A percentile compares a stretch with the other conserved stretches of the same genome.
Evolutionary conservation across 2,329 filamentous ascomycete species (phyloP).

Genomic region (Penicillium concentricum): DNA sequence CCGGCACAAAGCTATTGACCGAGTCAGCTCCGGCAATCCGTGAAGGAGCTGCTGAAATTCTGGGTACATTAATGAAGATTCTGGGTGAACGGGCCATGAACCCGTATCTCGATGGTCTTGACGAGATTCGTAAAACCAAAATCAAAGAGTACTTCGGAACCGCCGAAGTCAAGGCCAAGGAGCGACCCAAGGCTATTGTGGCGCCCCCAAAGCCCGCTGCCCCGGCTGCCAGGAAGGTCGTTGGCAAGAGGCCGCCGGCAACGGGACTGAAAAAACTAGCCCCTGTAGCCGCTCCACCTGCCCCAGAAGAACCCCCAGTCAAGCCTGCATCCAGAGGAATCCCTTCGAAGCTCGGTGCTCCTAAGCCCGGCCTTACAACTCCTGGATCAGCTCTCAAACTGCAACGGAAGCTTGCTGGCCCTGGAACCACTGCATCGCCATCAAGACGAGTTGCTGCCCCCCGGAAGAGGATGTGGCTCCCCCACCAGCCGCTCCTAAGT

Average conservation of each 20-base stretch:
- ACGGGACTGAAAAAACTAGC: conserved; percentile 51
- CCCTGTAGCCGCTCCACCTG: conserved; percentile 35
- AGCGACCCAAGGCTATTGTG: conserved; percentile 77
- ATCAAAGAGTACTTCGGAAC: conserved; percentile 88
- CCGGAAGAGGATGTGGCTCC: conserved; percentile 46
- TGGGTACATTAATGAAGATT: conserved; percentile 98
- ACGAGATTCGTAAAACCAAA: conserved; percentile 93
- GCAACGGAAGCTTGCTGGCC: conserved; percentile 44
- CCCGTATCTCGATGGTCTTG: conserved; percentile 82
- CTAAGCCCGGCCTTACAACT: conserved; percentile 42
- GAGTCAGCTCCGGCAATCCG: conserved; percentile 84
- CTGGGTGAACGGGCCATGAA: conserved; percentile 96
- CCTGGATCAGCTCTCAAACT: conserved; percentile 45
- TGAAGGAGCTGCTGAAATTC: conserved; percentile 83
- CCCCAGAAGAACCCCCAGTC: conserved; percentile 38
- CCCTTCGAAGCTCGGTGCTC: conserved; percentile 48
- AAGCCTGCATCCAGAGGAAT: conserved; percentile 42
- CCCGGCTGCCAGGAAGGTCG: conserved; percentile 57
- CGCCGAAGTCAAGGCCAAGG: conserved; percentile 83
- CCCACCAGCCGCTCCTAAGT: conserved; percentile 49
- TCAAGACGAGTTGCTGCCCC: conserved; percentile 46
- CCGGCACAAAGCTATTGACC: conserved; percentile 81
- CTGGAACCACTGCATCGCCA: conserved; percentile 42
- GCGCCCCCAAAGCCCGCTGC: conserved; percentile 59
- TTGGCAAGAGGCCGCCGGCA: conserved; percentile 53